phyloP scores from a whole-genome alignment of 768 basidiomycete species.

The Boletus rex-veris region DNA sequence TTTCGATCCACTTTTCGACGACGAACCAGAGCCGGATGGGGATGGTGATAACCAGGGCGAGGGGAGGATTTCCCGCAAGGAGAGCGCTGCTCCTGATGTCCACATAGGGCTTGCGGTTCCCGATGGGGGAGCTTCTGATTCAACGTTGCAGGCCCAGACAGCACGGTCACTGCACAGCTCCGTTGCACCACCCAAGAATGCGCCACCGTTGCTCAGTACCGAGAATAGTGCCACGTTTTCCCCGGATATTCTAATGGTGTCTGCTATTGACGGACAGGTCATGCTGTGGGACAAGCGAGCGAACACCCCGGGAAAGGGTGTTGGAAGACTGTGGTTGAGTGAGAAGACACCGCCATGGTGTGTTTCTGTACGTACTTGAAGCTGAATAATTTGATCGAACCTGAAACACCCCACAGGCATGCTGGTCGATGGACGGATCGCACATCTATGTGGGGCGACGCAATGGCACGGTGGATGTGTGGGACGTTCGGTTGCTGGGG shows the following conservation, averaged over 20 bases:
- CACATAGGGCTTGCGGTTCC: conserved; percentile 28
- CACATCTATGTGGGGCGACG: conserved; percentile 90
- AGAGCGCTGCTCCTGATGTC: conserved; percentile 6
- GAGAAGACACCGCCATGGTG: conserved; percentile 97
- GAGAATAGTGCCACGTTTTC: conserved; percentile 63
- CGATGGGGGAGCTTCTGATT: conserved; percentile 23
- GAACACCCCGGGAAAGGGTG: conserved; percentile 59
- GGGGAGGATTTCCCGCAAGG: conserved; percentile 14
- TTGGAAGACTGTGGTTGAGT: conserved; percentile 83
- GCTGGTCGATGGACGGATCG: conserved; percentile 86
- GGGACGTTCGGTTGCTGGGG: conserved; percentile 87
- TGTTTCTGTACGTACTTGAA: conserved; percentile 65
- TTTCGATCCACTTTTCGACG: conserved; percentile 88
- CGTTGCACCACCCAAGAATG: conserved; percentile 65
- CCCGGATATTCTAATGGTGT: conserved; percentile 80
- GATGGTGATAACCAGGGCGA: conserved; percentile 31
- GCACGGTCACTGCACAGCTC: conserved; percentile 31
- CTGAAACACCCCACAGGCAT: conserved; percentile 55
- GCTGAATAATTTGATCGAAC: conserved; percentile 1
- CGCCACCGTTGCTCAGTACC: conserved; percentile 69
- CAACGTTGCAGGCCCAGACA: conserved; percentile 17
- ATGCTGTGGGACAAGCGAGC: conserved; percentile 87
- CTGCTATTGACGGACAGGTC: conserved; percentile 89
- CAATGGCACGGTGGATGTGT: conserved; percentile 88
- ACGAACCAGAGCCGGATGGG: conserved; percentile 67